Evolutionary conservation across 2,329 filamentous ascomycete genomes (phyloP).

Genomic region (Ophiocordyceps sinensis): DNA sequence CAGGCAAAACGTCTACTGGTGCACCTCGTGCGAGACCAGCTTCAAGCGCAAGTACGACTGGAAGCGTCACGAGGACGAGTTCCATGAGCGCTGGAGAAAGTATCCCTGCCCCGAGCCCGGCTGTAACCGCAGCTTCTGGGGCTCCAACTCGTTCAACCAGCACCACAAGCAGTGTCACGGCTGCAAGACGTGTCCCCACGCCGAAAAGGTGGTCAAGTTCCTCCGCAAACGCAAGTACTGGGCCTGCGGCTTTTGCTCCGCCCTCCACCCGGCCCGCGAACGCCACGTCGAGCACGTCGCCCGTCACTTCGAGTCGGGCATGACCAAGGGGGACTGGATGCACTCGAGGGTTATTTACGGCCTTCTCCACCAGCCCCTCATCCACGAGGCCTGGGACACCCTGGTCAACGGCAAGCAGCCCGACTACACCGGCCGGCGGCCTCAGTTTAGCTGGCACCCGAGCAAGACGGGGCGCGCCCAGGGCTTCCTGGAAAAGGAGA

Average conservation of each 20-base stretch:
- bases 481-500: slow-evolving; percentile 47
- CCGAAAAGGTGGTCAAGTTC: slow-evolving; percentile 47
- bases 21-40: slow-evolving; percentile 45
- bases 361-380: slow-evolving; percentile 48
- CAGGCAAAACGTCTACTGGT: slow-evolving; percentile 38
- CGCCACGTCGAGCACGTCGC: slow-evolving; percentile 56
- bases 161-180: slow-evolving; percentile 52
- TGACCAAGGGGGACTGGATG: slow-evolving; percentile 52
- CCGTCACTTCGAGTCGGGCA: slow-evolving; percentile 48
- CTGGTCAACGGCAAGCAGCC: slow-evolving; percentile 38
- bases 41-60: slow-evolving; percentile 56
- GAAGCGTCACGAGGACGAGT: slow-evolving; percentile 57
- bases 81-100: slow-evolving; percentile 53
- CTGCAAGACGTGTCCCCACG: slow-evolving; percentile 50
- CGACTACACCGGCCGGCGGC: slow-evolving; percentile 37
- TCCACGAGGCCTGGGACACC: slow-evolving; percentile 46
- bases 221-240: slow-evolving; percentile 51
- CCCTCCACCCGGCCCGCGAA: slow-evolving; percentile 46
- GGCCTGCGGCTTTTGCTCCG: slow-evolving; percentile 55
- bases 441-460: slow-evolving; percentile 47
- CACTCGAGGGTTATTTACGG: slow-evolving; percentile 55
- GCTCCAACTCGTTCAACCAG: slow-evolving; percentile 53
- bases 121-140: slow-evolving; percentile 55
- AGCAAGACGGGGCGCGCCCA: slow-evolving; percentile 41
- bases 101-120: slow-evolving; percentile 48